These are phyloP conservation scores for Pseudovirgaria hyperparasitica DNA, from an alignment of 2,329 filamentous ascomycete species.

Conservation along the genomic window DNA sequence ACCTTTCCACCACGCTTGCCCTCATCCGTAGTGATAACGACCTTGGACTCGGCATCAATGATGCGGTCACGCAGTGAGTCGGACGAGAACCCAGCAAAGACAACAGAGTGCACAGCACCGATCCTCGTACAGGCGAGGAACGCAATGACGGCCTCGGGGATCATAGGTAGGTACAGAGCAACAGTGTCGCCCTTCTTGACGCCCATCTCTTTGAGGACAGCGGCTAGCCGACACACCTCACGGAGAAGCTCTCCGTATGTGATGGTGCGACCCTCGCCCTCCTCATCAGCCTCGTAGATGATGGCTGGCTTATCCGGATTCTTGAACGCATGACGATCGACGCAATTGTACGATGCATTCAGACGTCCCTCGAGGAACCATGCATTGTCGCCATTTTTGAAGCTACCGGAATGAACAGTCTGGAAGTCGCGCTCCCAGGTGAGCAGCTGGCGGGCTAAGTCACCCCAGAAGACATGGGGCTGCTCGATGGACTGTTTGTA, in stretches of 20 bases:
- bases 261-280: conserved; percentile 72
- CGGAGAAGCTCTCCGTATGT: conserved; percentile 88
- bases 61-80: conserved; percentile 94
- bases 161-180: conserved; percentile 96
- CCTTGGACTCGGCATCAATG: conserved; percentile 76
- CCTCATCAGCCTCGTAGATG: conserved; percentile 97
- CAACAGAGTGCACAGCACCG: conserved; percentile 90
- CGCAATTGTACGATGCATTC: conserved; percentile 94
- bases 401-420: conserved; percentile 68
- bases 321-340: conserved; percentile 93
- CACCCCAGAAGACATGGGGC: conserved; percentile 82
- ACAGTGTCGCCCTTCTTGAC: conserved; percentile 96
- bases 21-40: conserved; percentile 95
- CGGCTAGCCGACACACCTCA: conserved; percentile 77
- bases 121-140: conserved; percentile 87
- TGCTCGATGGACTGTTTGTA: conserved; percentile 79
- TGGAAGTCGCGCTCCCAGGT: conserved; percentile 87
- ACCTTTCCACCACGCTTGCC: conserved; percentile 95
- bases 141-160: conserved; percentile 84
- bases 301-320: conserved; percentile 89
- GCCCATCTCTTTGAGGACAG: conserved; percentile 86
- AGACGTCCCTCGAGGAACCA: conserved; percentile 93
- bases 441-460: conserved; percentile 74
- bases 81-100: conserved; percentile 95
- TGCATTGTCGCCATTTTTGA: conserved; percentile 69